Evolutionary conservation across 169 alveolate genomes (phyloP).

Genomic region (Eimeria sp.): DNA sequence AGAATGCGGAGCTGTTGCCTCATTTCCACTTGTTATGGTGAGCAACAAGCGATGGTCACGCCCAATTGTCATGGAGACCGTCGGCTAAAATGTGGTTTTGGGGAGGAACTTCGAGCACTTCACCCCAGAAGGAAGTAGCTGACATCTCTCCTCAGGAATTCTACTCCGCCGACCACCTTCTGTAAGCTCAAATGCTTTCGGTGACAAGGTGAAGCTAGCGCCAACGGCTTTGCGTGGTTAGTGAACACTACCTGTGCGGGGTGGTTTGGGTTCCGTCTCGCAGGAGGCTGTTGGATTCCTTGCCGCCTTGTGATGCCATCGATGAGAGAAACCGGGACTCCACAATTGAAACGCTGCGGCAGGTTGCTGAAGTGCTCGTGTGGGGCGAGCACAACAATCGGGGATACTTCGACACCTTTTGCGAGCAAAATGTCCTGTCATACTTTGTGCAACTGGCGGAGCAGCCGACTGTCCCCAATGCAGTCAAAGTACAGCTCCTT

Average conservation of each 20-base stretch:
- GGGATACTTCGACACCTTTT: slow-evolving; percentile 77
- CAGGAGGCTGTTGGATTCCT: slow-evolving; percentile 80
- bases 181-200: slow-evolving; percentile 7
- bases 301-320: slow-evolving; percentile 71
- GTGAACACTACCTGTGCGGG: background rate
- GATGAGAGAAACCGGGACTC: slow-evolving; percentile 74
- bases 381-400: slow-evolving; percentile 83
- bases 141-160: slow-evolving; percentile 56
- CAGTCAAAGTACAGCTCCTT: slow-evolving; percentile 82
- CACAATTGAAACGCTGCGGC: slow-evolving; percentile 79
- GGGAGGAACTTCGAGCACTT: slow-evolving; percentile 70
- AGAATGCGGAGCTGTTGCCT: background rate
- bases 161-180: slow-evolving; percentile 54
- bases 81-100: slow-evolving; percentile 59
- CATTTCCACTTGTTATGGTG: background rate
- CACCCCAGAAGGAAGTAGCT: slow-evolving; percentile 32
- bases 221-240: background rate
- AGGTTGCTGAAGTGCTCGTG: slow-evolving; percentile 80
- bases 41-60: background rate
- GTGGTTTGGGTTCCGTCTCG: background rate
- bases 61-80: slow-evolving; percentile 19
- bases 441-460: slow-evolving; percentile 64
- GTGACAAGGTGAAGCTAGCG: background rate
- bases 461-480: slow-evolving; percentile 68
- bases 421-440: slow-evolving; percentile 82